Evolutionary conservation across 306 rosid species (phyloP), one percentile per base, ranked within the genome.

Genomic region (Acacia acuminata): DNA sequence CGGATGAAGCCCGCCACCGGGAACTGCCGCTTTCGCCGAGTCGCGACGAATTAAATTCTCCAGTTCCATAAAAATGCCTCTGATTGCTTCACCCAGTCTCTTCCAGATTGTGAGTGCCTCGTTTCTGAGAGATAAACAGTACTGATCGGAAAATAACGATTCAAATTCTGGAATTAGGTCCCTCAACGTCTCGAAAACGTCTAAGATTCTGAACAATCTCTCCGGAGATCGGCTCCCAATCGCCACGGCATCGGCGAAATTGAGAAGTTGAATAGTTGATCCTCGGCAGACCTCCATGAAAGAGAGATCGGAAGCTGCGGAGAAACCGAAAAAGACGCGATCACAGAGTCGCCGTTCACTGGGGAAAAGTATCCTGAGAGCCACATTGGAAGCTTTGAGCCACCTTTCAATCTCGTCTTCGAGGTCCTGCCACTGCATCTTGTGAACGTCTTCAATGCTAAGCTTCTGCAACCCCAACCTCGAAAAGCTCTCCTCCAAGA

Each of bases 251-350:
- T 90, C 93, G 4, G 93, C 90, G 24, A 91, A 91, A 67, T 87
- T 90, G 68, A 91, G 80, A 3, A 91, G 89, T 87, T 90, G 93
- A 80, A 91, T 85, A 81, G 91, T 82, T 14, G 93, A 85, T 50
- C 92, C 90, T 5, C 96, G 82, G 55, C 93, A 91, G 16, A 90
- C 96, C 87, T 91, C 93, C 93, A 91, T 91, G 85, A 91, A 91
- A 8, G 96, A 90, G 76, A 85, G 92, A 24, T 91, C 92, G 0
- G 92, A 84, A 40, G 93, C 84, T 9, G 92, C 84, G 27, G 93
- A 75, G 81, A 90, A 84, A 51, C 96, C 93, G 75, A 78, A 77
- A 81, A 91, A 91, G 55, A 91, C 85, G 19, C 93, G 93, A 44
- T 91, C 93, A 30, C 91, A 88, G 71, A 91, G 92, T 15, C 92